These are phyloP conservation scores for Dendrobium huoshanense DNA, from an alignment of 106 monocot genomes.

Conservation along the genomic window DNA sequence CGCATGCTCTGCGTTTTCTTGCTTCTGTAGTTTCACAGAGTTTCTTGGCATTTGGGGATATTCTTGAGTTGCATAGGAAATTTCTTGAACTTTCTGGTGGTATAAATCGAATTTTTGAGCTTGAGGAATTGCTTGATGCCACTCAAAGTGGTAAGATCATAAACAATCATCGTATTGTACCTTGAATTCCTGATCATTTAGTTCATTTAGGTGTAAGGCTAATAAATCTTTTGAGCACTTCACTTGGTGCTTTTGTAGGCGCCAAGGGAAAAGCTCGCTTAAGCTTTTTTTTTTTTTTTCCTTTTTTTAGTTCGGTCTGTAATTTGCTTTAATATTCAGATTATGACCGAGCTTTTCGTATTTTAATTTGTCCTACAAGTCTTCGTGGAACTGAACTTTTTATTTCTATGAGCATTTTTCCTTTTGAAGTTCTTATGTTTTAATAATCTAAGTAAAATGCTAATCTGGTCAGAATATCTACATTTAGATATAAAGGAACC, in stretches of 20 bases:
- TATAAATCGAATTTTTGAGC: slow-evolving; percentile 88
- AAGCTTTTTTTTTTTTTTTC: background rate
- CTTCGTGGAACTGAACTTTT: background rate
- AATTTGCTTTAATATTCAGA: background rate
- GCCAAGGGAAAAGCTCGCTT: background rate
- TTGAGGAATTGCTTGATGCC: slow-evolving; percentile 88
- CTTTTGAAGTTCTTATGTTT: background rate
- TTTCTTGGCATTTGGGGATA: slow-evolving; percentile 97
- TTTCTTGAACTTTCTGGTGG: slow-evolving; percentile 93
- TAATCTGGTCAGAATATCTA: too few relatives aligned
- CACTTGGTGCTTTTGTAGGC: background rate
- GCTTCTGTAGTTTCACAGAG: slow-evolving; percentile 98
- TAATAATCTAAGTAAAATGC: background rate
- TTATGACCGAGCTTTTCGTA: background rate
- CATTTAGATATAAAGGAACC: too few relatives aligned
- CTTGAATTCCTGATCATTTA: background rate
- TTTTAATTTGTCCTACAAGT: background rate
- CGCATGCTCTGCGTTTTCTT: slow-evolving; percentile 91
- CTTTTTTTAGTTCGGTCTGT: background rate
- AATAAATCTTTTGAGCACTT: background rate
- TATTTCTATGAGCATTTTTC: background rate
- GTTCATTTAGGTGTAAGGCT: background rate
- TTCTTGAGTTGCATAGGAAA: slow-evolving; percentile 92
- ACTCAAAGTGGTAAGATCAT: slow-evolving; percentile 60
- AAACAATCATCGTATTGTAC: background rate